These are phyloP conservation scores for Wickerhamomyces chaumierensis DNA, from an alignment of 805 yeast genomes.

Conservation along the genomic window DNA sequence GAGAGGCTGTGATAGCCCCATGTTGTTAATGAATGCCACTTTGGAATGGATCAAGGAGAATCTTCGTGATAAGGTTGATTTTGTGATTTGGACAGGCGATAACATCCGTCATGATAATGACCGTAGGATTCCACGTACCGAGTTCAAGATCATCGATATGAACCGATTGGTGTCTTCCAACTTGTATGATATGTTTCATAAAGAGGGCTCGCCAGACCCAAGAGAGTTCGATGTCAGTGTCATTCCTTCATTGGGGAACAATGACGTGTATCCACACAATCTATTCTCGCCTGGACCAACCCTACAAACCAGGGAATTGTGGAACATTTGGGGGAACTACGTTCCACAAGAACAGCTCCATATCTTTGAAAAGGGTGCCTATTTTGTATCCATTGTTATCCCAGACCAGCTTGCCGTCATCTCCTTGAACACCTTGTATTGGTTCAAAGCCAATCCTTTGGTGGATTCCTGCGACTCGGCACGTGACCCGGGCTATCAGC, in stretches of 20 bases:
- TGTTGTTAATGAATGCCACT: conserved; percentile 47
- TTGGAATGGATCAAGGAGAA: conserved; percentile 56
- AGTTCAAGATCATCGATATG: conserved; percentile 56
- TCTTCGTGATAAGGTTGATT: conserved; percentile 67
- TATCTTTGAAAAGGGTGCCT: conserved; percentile 63
- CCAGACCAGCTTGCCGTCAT: conserved; percentile 70
- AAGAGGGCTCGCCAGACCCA: conserved; percentile 23
- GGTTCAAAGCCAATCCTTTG: conserved; percentile 68
- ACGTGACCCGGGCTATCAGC: conserved; percentile 71
- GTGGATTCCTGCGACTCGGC: conserved; percentile 68
- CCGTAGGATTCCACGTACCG: conserved; percentile 62
- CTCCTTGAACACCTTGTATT: conserved; percentile 67
- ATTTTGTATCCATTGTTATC: conserved; percentile 65
- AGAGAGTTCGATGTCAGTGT: conserved; percentile 35
- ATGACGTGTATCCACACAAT: conserved; percentile 85
- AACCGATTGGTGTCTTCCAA: conserved; percentile 44
- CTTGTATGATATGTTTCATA: conserved; percentile 43
- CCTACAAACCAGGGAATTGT: conserved; percentile 71
- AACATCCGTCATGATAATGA: conserved; percentile 80
- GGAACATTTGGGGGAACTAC: conserved; percentile 59
- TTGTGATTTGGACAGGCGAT: conserved; percentile 88
- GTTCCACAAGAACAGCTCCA: conserved; percentile 73
- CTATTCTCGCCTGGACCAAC: conserved; percentile 82
- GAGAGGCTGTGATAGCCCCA: conserved; percentile 70
- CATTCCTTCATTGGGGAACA: conserved; percentile 72